Conservation (phyloP, 208 protist species). For the Leishmania amazonensis region DNA sequence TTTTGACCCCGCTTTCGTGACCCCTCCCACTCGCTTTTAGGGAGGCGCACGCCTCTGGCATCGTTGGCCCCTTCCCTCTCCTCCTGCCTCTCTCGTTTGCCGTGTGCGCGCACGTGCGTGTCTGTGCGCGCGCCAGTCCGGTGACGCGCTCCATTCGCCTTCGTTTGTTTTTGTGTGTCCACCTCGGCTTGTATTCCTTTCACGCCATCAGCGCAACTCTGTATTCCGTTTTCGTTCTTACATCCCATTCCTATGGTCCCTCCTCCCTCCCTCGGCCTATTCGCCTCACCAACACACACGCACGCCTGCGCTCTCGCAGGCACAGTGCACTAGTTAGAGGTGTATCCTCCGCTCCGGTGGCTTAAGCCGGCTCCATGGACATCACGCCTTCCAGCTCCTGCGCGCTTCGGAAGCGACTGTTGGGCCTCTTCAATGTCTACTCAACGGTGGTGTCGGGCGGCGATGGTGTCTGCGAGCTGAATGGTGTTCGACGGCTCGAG, state of each 20-base stretch:
- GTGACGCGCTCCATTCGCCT: background rate
- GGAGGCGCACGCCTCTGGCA: no score
- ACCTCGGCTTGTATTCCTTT: background rate
- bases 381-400: conserved; percentile 24
- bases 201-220: background rate
- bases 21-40: no score
- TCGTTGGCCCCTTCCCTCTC: background rate
- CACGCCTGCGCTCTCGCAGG: background rate
- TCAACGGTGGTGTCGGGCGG: background rate
- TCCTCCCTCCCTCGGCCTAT: background rate
- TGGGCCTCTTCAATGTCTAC: conserved; percentile 18
- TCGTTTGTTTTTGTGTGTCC: background rate
- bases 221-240: background rate
- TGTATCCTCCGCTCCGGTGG: background rate
- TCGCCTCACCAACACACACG: background rate
- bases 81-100: background rate
- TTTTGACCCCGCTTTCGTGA: background rate
- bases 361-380: conserved; percentile 7
- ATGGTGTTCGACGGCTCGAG: background rate
- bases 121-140: background rate
- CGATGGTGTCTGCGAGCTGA: background rate
- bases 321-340: background rate
- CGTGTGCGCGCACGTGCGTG: background rate
- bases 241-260: background rate
- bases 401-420: conserved; percentile 21